phyloP scores from a whole-genome alignment of 495 filamentous ascomycete species.

The Tuber melanosporum region DNA sequence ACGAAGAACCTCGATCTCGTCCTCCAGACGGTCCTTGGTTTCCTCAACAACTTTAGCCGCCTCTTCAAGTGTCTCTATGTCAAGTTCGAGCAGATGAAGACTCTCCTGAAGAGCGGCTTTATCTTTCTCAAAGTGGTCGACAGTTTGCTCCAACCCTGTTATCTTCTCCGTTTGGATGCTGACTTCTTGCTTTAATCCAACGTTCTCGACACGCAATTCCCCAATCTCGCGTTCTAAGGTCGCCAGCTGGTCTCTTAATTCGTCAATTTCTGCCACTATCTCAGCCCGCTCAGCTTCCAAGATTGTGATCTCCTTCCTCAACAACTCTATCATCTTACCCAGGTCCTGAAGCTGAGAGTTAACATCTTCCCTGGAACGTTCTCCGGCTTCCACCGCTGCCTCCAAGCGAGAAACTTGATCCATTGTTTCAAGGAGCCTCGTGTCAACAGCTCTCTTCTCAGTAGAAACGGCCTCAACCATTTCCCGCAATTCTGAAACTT shows the following conservation, averaged over 20 bases:
- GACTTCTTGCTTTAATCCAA: constrained; percentile 16
- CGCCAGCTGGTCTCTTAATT: constrained; percentile 17
- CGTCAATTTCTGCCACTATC: constrained; percentile 23
- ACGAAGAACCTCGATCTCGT: constrained; percentile 20
- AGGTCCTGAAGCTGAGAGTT: constrained; percentile 13
- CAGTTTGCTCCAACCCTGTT: constrained; percentile 13
- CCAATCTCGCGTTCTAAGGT: constrained; percentile 15
- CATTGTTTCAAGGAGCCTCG: constrained; percentile 5
- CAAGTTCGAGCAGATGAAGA: constrained; percentile 15
- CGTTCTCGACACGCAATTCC: constrained; percentile 24
- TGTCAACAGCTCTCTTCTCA: constrained; percentile 17
- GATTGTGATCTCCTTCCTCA: constrained; percentile 5
- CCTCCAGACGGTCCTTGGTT: constrained; percentile 18
- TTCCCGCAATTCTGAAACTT: constrained; percentile 32
- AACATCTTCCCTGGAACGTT: constrained; percentile 13
- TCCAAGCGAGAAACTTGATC: constrained; percentile 22
- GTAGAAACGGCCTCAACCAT: constrained; percentile 13
- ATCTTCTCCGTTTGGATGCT: constrained; percentile 7
- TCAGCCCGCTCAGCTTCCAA: constrained; percentile 24
- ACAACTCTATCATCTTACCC: constrained; percentile 6
- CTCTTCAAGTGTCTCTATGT: constrained; percentile 22
- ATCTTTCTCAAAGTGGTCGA: constrained; percentile 21
- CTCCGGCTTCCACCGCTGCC: constrained; percentile 18
- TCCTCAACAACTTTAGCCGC: constrained; percentile 9
- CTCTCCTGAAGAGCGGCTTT: constrained; percentile 18